Evolutionary conservation across 352 stramenopile species (phyloP), one percentile per base, ranked within the genome.

Genomic region (Saprolegnia diclina): DNA sequence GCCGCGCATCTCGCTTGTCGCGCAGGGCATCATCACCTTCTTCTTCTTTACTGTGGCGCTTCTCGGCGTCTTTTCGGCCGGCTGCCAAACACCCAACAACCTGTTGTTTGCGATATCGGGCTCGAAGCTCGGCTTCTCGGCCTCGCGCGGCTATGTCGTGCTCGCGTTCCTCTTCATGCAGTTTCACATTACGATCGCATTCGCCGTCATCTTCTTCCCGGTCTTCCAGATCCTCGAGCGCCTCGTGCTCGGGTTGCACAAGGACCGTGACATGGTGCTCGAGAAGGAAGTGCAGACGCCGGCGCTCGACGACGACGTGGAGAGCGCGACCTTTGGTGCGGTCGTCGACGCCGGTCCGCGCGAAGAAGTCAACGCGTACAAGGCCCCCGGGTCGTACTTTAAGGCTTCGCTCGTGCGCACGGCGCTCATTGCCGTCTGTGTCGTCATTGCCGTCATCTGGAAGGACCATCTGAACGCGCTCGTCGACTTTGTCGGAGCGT

Each of bases 81-180:
- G 68, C n/a, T 73, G 68, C 56, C 68, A 73, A 66, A 72, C 65
- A 0, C 48, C 68, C 21, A 44, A 40, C 40, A 73, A 73, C 78
- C 90, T 94, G 69, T 79, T 91, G 76, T 94, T 94, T 73, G 88
- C 87, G 67, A 90, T 77, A 9, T 73, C 54, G 6, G 74, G 76
- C 11, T 59, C 76, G 0, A 68, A 70, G 26, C 72, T 89, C 13
- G 82, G 82, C 35, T 89, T 90, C 67, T 59, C 64, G 0, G 45
- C 76, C 1, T 67, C 83, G 71, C 64, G 74, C 53, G 81, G 81
- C 13, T 72, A 72, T 29, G 76, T 82, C 5, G 74, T 86, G 50
- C 73, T 83, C 16, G 73, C 77, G 0, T 81, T 76, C 55, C 54
- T 88, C 6, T 82, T 78, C 71, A 88, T 88, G 82, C 77, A 82